Evolutionary conservation across 208 protist genomes (phyloP), one percentile per base, ranked within the genome.

Genomic region (Borovskyia barvae): DNA sequence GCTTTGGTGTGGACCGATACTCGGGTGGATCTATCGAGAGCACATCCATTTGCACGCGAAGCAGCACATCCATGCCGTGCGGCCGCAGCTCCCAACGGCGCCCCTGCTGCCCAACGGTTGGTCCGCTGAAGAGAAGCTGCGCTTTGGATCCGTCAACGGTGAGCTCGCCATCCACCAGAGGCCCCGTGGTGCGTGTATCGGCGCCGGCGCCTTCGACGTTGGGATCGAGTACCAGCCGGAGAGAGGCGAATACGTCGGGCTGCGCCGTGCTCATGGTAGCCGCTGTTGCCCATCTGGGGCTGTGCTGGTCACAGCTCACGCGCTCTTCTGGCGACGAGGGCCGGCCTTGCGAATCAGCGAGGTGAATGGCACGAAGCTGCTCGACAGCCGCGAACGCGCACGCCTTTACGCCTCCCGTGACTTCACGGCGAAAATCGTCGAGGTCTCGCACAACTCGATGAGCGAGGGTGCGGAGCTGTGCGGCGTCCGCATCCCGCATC

Each of bases 71-170:
- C 11, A 51, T 67, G 15, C 17, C 51, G 61, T 58, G 51, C 45
- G 57, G 61, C 43, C 61, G 61, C 61, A 67, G 51, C 35, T 67
- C 61, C 51, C 61, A 67, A 1, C 61, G 49, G 1, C 51, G 49
- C 8, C 60, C 60, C 0, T 37, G 62, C 43, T 59, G 42, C 36
- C 54, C 54, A 5, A 46, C 42, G 0, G 62, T 68, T 14, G 52
- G 52, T 4, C 62, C 41, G 37, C 52, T 68, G 51, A 40, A 52
- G 25, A 68, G 62, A 9, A 68, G 25, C 11, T 46, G 50, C 37
- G 52, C 52, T 2, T 37, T 35, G 9, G 41, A 19, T 26, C 51
- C 49, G 20, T 58, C 60, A 4, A 59, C 60, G 0, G 37, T 52
- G 0, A 66, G 50, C 33, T 50, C 60, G 14, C 60, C 60, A 28